Conservation (phyloP, 257 asterid species). For the Solanum neorickii region DNA sequence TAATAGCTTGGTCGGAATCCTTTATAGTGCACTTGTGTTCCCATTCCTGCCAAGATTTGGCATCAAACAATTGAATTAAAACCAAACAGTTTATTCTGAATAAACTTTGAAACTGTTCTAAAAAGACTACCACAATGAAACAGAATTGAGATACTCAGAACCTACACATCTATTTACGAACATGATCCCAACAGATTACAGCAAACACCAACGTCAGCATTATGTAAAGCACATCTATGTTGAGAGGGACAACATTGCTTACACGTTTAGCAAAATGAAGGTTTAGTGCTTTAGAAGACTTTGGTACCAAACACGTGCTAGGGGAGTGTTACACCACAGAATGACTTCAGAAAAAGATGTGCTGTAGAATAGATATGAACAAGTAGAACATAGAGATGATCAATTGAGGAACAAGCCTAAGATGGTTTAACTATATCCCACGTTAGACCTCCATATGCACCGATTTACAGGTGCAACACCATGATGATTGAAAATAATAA, state of each 20-base stretch:
- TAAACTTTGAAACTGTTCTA: not conserved
- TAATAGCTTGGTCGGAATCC: constrained; percentile 57
- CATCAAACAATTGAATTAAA: not conserved
- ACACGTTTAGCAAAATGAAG: not conserved
- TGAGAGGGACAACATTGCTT: not conserved
- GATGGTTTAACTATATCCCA: not conserved
- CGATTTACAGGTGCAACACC: not conserved
- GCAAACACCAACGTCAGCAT: not conserved
- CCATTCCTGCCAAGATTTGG: constrained; percentile 53
- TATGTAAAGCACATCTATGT: not conserved
- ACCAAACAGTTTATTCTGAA: not conserved
- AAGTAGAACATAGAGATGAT: not conserved
- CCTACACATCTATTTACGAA: not conserved
- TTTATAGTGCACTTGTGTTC: constrained; percentile 73
- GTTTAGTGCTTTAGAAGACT: not conserved
- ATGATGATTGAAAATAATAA: not conserved
- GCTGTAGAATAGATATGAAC: not conserved
- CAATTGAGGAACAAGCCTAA: not conserved
- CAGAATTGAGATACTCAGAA: not conserved
- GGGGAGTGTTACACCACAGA: not conserved
- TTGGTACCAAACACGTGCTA: not conserved
- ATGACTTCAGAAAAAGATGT: not conserved
- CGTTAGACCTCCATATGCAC: not conserved
- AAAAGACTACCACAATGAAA: not conserved
- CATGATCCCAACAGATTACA: not conserved